Base-by-base conservation (phyloP, 176 grass and related monocot species). In the Musa schizocarpa region DNA sequence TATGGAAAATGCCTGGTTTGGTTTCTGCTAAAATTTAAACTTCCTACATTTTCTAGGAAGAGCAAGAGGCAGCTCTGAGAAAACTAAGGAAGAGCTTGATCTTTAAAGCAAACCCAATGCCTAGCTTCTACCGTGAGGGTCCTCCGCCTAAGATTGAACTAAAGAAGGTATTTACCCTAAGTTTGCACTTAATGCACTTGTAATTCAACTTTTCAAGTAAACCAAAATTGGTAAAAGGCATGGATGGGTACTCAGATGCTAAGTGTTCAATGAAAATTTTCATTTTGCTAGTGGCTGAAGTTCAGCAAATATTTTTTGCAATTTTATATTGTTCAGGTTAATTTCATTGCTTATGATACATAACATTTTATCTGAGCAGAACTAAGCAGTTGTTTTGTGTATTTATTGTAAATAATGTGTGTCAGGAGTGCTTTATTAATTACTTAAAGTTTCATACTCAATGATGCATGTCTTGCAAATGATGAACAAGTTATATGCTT, bases 61-160 rank as follows among this genome's bases (percentile, higher is more conserved):
- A 93, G 75, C 88, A 93, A 87, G 86, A 98, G 80, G 88, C 87
- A 80, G 80, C 82, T 83, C 76, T 98, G 65, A 93, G 88, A 68
- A 83, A 98, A 77, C 76, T 98, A 72, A 93, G 94, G 77, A 98
- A 93, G 80, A 93, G 83, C 69, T 88, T 98, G 76, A 86, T 81
- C 64, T 83, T 98, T 76, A 87, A 89, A 83, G 94, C 94, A 75
- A 93, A 81, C 57, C 94, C 94, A 20, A 85, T 98, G 80, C 94
- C 94, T 64, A 98, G 84, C 80, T 98, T 98, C 74, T 98, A 98
- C 80, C 86, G 84, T 66, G 94, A 98, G 54, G 90, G 84, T 54
- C 88, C 88, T 77, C 93, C 89, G 52, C 84, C 82, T 9, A 98
- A 93, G 75, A 81, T 64, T 86, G 94, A 98, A 79, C 88, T 93